Evolutionary conservation across 2,329 filamentous ascomycete genomes (phyloP), one percentile per base, ranked within the genome.

Genomic region (Trichoderma pleuroti): DNA sequence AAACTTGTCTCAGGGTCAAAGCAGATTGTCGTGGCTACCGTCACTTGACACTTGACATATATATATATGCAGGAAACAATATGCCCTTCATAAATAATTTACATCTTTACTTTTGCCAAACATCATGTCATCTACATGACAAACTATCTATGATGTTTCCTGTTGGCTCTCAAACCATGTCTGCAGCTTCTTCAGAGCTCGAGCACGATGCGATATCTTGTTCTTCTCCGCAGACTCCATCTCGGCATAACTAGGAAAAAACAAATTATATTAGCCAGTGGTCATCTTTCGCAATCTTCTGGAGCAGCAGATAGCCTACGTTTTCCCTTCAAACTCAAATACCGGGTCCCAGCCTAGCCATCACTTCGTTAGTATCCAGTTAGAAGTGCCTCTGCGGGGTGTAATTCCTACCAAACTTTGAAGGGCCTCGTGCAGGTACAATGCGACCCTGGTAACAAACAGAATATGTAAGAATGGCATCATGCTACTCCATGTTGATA

Each of bases 181-280:
- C 78, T 93, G 92, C 73, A 99, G 85, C 82, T 97, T 97, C 74
- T 90, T 87, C 67, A 99, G 84, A n/a, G 96, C 96, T 77, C 91
- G 93, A 74, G 88, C 91, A 56, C 96, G 92, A 82, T 99, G 96
- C 30, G 94, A 98, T 77, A 99, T 93, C 78, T 90, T 89, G 84
- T 98, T 99, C 89, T 97, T 97, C 79, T 90, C 88, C 11, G 80
- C 82, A 81, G 92, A 94, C 65, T 93, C 92, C 96, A 99, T 99
- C 84, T 99, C 96, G 32, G 96, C 96, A 79, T 97, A 92, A 3
- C 89, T 92, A 2, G n/a, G 12, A 42, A 11, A 30, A 6, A 18
- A 12, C 18, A 39, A 42, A 39, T 52, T n/a, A 72, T 28, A 18
- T 57, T 7, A 46, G 42, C 42, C 42, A 10, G 12, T 49, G 10